Base-by-base conservation (phyloP, 2,329 filamentous ascomycete genomes). In the Aspergillus tubingensis region DNA sequence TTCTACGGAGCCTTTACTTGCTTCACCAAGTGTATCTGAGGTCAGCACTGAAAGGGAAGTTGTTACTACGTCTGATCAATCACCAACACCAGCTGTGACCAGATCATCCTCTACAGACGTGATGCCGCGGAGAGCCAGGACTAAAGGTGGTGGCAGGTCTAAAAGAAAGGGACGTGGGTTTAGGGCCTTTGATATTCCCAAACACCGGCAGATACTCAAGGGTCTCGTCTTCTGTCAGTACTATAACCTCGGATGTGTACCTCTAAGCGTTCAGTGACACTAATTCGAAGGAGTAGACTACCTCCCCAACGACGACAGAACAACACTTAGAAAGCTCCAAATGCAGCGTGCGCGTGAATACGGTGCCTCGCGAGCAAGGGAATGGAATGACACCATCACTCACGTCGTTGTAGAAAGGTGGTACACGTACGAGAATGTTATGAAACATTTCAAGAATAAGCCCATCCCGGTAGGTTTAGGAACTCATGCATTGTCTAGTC, bases 371-470 rank as follows among this genome's bases (percentile, higher is more conserved):
- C 95, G 92, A 88, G 84, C 86, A 27, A 83, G 82, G 54, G 76
- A 81, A 0, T 85, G 88, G 70, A 74, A 75, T 30, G 68, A 73
- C 0, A 76, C 76, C 21, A 85, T 95, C 15, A 96, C 90, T 0
- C 91, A 96, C 76, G 79, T 96, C 52, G 83, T 98, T 60, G 88
- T 92, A 1, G 93, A 97, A 70, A 88, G 86, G 65, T 77, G 77
- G 1, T 77, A 95, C 53, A 79, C 78, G 0, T 93, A 87, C 70
- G 75, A 81, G 3, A 85, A 92, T 59, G 79, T 96, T 6, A 73
- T 88, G 57, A 79, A 76, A 10, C 81, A 85, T 62, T 71, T 59
- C 30, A 80, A 5, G 74, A 80, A 36, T 36, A 3, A 64, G 66
- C 2, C 67, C 27, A 36, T 87, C 52, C 82, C 85, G 21, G 82